Conservation (phyloP, 306 rosid genomes). For the Castanea crenata region DNA sequence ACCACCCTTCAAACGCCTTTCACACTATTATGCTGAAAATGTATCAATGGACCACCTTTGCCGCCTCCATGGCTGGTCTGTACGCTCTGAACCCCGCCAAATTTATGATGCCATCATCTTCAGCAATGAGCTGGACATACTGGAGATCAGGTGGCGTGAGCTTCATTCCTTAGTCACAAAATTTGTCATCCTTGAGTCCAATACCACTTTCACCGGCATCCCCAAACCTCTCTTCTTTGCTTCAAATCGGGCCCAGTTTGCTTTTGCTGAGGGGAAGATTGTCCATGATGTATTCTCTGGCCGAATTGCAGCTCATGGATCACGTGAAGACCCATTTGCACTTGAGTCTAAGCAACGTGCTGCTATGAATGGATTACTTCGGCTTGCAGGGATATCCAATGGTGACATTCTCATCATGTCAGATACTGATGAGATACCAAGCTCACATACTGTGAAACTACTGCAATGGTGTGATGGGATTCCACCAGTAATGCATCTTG, state of each 20-base stretch:
- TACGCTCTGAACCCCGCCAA: slow-evolving; percentile 63
- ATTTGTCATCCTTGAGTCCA: slow-evolving; percentile 77
- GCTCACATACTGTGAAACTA: slow-evolving; percentile 70
- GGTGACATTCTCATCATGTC: slow-evolving; percentile 79
- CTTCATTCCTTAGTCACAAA: slow-evolving; percentile 71
- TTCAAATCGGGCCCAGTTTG: slow-evolving; percentile 42
- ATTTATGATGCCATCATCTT: slow-evolving; percentile 77
- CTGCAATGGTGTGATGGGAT: slow-evolving; percentile 90
- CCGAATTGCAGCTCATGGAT: slow-evolving; percentile 35
- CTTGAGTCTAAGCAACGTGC: slow-evolving; percentile 63
- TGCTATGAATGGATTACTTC: slow-evolving; percentile 61
- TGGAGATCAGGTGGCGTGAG: slow-evolving; percentile 85
- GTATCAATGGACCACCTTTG: slow-evolving; percentile 78
- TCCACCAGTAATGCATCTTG: slow-evolving; percentile 80
- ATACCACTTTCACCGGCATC: slow-evolving; percentile 83
- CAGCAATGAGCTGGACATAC: slow-evolving; percentile 85
- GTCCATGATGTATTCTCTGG: slow-evolving; percentile 53
- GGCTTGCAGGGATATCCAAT: slow-evolving; percentile 51
- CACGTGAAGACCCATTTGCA: slow-evolving; percentile 55
- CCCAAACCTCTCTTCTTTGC: slow-evolving; percentile 66
- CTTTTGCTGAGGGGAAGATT: slow-evolving; percentile 60
- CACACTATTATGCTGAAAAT: slow-evolving; percentile 92
- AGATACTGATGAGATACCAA: slow-evolving; percentile 89
- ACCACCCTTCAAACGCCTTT: slow-evolving; percentile 49
- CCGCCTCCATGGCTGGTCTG: slow-evolving; percentile 81